Conservation (phyloP, 805 yeast genomes). For the Candida quercuum region DNA sequence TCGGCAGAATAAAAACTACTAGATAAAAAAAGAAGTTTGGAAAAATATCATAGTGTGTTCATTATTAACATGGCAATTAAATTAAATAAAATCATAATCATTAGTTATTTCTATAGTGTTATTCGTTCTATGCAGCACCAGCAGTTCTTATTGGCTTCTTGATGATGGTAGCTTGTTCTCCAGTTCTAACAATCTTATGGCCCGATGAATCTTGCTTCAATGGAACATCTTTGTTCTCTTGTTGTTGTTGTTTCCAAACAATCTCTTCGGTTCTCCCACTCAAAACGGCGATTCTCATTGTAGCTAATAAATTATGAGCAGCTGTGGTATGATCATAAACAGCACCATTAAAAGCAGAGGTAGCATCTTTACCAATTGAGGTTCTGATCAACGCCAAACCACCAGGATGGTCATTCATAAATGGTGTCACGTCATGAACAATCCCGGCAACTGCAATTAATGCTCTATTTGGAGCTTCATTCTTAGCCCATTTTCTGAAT, state of each 20-base stretch:
- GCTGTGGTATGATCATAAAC: conserved; percentile 92
- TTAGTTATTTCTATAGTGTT: no score
- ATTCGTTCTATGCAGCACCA: conserved; percentile 44
- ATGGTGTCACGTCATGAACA: conserved; percentile 90
- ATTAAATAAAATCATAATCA: no score
- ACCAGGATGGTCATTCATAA: conserved; percentile 91
- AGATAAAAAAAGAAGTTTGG: no score
- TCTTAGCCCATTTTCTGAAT: conserved; percentile 33
- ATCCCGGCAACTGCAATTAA: conserved; percentile 84
- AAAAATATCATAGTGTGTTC: neutral
- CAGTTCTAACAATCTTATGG: conserved; percentile 51
- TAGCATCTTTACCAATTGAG: conserved; percentile 89
- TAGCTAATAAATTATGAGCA: conserved; percentile 83
- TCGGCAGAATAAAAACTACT: no score
- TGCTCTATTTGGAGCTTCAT: conserved; percentile 46
- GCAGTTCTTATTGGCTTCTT: conserved; percentile 45
- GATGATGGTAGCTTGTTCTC: conserved; percentile 50
- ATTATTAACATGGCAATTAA: no score
- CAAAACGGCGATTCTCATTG: conserved; percentile 88
- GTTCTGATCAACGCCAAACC: conserved; percentile 74
- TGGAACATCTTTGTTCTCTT: conserved; percentile 59
- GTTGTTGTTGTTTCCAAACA: conserved; percentile 73
- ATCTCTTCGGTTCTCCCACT: conserved; percentile 78
- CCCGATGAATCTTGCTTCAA: conserved; percentile 50
- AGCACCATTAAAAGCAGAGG: conserved; percentile 92